These are phyloP conservation scores for Calocybe cyanea DNA, from an alignment of 768 basidiomycete species.

Conservation along the genomic window DNA sequence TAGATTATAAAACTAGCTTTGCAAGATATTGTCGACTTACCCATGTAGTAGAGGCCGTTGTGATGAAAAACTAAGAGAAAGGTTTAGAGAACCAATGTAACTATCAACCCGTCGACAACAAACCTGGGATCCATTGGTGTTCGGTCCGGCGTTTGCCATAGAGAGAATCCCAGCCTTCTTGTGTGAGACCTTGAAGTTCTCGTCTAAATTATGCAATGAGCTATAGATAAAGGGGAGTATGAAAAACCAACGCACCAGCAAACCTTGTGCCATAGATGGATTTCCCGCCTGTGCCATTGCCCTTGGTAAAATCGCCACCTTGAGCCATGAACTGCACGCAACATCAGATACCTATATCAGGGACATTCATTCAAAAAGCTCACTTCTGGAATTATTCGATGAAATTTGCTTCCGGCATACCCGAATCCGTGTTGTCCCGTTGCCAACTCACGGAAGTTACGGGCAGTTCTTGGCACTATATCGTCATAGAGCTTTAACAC, in stretches of 20 bases:
- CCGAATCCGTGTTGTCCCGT: slow-evolving; percentile 66
- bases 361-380: slow-evolving; percentile 15
- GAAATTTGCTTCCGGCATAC: slow-evolving; percentile 67
- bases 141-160: slow-evolving; percentile 85
- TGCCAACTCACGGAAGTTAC: slow-evolving; percentile 80
- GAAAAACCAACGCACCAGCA: slow-evolving; percentile 40
- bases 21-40: slow-evolving; percentile 21
- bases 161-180: slow-evolving; percentile 63
- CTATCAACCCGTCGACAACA: slow-evolving; percentile 5
- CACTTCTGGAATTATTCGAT: slow-evolving; percentile 68
- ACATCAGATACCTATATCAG: not conserved
- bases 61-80: slow-evolving; percentile 64
- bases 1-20: not conserved
- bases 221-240: not conserved
- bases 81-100: not conserved
- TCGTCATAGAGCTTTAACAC: slow-evolving; percentile 83
- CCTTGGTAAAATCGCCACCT: slow-evolving; percentile 79
- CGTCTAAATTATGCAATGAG: slow-evolving; percentile 36
- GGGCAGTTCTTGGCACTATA: slow-evolving; percentile 74
- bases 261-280: slow-evolving; percentile 86
- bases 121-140: slow-evolving; percentile 80
- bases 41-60: slow-evolving; percentile 69
- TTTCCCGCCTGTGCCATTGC: slow-evolving; percentile 78
- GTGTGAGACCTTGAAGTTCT: slow-evolving; percentile 69
- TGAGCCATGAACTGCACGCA: slow-evolving; percentile 70